A percentile compares a stretch with the other conserved stretches of the same genome.
Conservation (phyloP, 768 basidiomycete genomes). For the Naematelia encephala region DNA sequence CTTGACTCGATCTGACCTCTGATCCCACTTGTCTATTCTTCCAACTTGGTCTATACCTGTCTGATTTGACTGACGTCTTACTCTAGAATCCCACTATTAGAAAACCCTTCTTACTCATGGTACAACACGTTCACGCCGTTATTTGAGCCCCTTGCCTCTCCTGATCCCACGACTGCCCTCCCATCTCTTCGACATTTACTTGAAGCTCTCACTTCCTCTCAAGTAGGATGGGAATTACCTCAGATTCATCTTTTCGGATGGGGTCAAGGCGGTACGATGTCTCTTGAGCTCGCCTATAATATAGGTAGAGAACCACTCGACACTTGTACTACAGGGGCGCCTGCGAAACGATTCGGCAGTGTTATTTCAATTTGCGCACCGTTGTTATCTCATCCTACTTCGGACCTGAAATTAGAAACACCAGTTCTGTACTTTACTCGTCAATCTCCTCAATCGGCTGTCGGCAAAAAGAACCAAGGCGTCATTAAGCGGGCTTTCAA, state of each 20-base stretch:
- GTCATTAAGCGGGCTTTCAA: slow-evolving; percentile 26
- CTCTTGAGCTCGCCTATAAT: slow-evolving; percentile 34
- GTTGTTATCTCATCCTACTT: slow-evolving; percentile 32
- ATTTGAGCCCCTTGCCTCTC: slow-evolving; percentile 37
- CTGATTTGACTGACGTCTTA: background rate
- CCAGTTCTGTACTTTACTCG: slow-evolving; percentile 38
- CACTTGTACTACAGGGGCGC: too few relatives aligned
- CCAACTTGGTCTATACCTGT: too few relatives aligned
- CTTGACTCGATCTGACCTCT: too few relatives aligned
- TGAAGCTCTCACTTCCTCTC: slow-evolving; percentile 19
- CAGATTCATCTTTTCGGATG: slow-evolving; percentile 49
- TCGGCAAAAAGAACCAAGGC: slow-evolving; percentile 11
- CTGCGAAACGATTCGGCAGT: slow-evolving; percentile 37
- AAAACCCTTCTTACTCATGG: slow-evolving; percentile 39
- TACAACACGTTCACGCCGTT: slow-evolving; percentile 38
- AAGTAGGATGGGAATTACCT: slow-evolving; percentile 30
- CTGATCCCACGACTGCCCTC: slow-evolving; percentile 24
- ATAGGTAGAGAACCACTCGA: slow-evolving; percentile 17
- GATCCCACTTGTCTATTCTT: too few relatives aligned
- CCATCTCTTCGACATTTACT: slow-evolving; percentile 23
- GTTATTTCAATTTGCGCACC: slow-evolving; percentile 34
- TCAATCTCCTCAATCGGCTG: slow-evolving; percentile 12
- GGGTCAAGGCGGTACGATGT: slow-evolving; percentile 46
- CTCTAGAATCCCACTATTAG: slow-evolving; percentile 37
- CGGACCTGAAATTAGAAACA: slow-evolving; percentile 19